Percentiles rank a stretch among this genome's conserved stretches.
Conservation (phyloP, 2,329 filamentous ascomycete species). For the Hypoxylon rubiginosum region DNA sequence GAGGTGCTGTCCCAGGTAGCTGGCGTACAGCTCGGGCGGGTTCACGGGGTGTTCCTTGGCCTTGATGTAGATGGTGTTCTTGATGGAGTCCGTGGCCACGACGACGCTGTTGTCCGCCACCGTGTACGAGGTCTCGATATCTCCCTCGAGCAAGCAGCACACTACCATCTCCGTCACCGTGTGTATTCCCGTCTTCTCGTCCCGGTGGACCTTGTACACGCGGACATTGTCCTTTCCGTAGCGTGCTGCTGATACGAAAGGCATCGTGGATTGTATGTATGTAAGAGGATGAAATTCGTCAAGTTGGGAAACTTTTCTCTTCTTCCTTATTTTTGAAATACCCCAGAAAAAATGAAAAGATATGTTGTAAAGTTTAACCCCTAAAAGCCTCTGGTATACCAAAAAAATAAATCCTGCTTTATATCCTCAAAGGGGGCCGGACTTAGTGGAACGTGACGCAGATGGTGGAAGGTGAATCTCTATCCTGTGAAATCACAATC, state of each 20-base stretch:
- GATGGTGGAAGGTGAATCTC: slow-evolving; percentile 26
- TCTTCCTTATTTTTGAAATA: no score
- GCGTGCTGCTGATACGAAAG: slow-evolving; percentile 72
- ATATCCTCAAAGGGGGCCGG: slow-evolving; percentile 13
- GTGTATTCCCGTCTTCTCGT: slow-evolving; percentile 82
- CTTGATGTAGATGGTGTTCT: slow-evolving; percentile 96
- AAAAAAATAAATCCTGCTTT: slow-evolving; percentile 21
- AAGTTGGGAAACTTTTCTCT: slow-evolving; percentile 3
- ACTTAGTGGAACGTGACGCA: slow-evolving; percentile 36
- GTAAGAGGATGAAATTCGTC: neutral
- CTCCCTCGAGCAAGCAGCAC: slow-evolving; percentile 90
- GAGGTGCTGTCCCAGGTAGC: slow-evolving; percentile 89
- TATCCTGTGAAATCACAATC: slow-evolving; percentile 26
- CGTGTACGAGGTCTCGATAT: slow-evolving; percentile 92
- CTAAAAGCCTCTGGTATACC: slow-evolving; percentile 15
- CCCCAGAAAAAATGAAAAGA: no score
- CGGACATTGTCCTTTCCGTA: slow-evolving; percentile 99
- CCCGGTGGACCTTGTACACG: slow-evolving; percentile 91
- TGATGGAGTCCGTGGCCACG: slow-evolving; percentile 97
- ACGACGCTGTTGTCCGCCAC: slow-evolving; percentile 93
- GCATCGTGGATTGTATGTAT: slow-evolving; percentile 58
- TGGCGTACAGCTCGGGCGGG: slow-evolving; percentile 92
- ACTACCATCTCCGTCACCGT: slow-evolving; percentile 96
- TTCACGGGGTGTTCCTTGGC: slow-evolving; percentile 94
- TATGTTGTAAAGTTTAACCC: no score